Conservation (phyloP, 768 basidiomycete species). For the Lentinula sp. region DNA sequence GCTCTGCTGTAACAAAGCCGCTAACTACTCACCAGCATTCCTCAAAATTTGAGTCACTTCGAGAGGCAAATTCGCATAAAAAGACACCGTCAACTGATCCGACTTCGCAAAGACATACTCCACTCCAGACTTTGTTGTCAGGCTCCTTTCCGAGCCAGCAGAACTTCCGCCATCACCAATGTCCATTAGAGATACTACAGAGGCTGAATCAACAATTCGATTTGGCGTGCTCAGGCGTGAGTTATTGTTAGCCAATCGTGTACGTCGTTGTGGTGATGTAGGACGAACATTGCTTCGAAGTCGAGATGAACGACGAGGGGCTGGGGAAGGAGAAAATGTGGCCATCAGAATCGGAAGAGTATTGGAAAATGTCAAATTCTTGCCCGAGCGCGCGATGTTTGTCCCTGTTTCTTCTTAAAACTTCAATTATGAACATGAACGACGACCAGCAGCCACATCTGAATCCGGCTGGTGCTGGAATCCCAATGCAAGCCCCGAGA, state of each 20-base stretch:
- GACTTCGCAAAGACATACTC: conserved; percentile 65
- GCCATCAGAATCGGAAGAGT: conserved; percentile 33
- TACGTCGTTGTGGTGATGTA: conserved; percentile 21
- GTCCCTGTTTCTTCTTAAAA: neutral
- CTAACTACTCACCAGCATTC: conserved; percentile 48
- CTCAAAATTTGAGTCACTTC: conserved; percentile 71
- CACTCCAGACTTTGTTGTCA: conserved; percentile 26
- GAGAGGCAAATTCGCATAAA: conserved; percentile 65
- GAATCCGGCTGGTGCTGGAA: conserved; percentile 8
- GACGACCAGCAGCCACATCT: neutral
- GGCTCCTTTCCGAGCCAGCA: conserved; percentile 26
- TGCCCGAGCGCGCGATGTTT: neutral
- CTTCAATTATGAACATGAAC: neutral
- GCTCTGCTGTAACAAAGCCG: too few relatives aligned
- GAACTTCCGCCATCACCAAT: conserved; percentile 46
- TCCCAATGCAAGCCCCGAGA: conserved; percentile 21
- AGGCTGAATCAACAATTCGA: conserved; percentile 29
- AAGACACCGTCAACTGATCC: conserved; percentile 58
- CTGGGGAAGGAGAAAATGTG: conserved; percentile 55
- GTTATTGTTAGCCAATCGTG: conserved; percentile 21
- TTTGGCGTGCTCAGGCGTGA: conserved; percentile 40
- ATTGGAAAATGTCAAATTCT: neutral
- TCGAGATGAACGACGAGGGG: conserved; percentile 48
- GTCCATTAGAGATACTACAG: conserved; percentile 57
- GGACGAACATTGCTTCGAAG: conserved; percentile 17